A percentile compares a stretch with the other conserved stretches of the same genome.
Evolutionary conservation across 2,329 filamentous ascomycete genomes (phyloP).

Genomic region (Aschersonia sp.): DNA sequence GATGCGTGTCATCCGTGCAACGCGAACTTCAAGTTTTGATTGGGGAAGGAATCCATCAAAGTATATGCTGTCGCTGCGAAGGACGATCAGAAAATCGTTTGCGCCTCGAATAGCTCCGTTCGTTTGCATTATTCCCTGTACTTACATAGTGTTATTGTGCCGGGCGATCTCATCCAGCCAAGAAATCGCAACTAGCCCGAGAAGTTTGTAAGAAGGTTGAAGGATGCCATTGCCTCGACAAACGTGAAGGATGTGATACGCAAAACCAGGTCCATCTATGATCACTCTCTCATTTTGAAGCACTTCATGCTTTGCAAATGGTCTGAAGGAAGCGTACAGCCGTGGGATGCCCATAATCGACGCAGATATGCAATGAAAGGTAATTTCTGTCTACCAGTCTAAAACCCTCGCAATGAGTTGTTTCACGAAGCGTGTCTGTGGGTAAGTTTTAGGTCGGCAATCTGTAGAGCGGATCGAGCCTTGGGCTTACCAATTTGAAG

Average conservation of each 20-base stretch:
- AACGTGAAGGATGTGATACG: slow-evolving; percentile 54
- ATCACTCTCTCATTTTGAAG: slow-evolving; percentile 30
- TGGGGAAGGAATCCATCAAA: slow-evolving; percentile 74
- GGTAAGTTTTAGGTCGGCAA: no score
- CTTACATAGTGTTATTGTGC: slow-evolving; percentile 47
- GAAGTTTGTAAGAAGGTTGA: slow-evolving; percentile 46
- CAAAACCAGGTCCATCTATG: slow-evolving; percentile 68
- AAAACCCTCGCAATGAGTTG: no score
- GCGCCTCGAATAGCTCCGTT: no score
- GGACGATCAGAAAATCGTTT: background rate
- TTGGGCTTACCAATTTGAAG: no score
- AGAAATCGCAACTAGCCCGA: slow-evolving; percentile 41
- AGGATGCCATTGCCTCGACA: slow-evolving; percentile 35
- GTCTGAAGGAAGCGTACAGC: slow-evolving; percentile 36
- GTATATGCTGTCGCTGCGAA: slow-evolving; percentile 40
- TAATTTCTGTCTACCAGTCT: no score
- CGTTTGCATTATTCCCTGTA: background rate
- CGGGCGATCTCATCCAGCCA: slow-evolving; percentile 48
- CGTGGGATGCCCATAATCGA: slow-evolving; percentile 44
- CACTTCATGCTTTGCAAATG: slow-evolving; percentile 28
- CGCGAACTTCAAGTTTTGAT: slow-evolving; percentile 47
- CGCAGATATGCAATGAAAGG: no score
- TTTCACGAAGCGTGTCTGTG: no score
- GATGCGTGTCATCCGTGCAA: slow-evolving; percentile 42
- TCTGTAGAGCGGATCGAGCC: no score